phyloP scores from a whole-genome alignment of 495 filamentous ascomycete species.

The Aspergillus nidulans region DNA sequence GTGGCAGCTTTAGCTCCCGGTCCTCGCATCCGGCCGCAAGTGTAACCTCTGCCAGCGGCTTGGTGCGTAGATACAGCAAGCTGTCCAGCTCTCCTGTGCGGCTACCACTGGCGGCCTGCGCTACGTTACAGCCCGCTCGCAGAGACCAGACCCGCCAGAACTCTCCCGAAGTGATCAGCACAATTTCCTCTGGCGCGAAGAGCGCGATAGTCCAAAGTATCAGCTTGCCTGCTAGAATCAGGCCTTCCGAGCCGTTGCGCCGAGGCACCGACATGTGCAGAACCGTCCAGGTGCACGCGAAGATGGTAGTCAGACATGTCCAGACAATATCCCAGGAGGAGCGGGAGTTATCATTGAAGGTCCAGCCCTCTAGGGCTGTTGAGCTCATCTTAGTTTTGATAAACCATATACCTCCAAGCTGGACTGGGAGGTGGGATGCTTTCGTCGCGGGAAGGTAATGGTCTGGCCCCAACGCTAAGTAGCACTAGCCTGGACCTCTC shows the following conservation, averaged over 20 bases:
- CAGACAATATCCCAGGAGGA: conserved; percentile 10
- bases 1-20: not conserved
- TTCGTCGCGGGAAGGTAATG: not conserved
- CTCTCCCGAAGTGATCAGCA: not conserved
- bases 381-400: not conserved
- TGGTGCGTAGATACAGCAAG: not conserved
- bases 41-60: not conserved
- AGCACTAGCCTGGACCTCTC: not conserved
- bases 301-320: conserved; percentile 2
- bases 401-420: too few relatives aligned
- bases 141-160: conserved; percentile 1
- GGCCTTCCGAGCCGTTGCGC: not conserved
- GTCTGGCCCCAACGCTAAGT: not conserved
- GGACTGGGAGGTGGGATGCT: not conserved
- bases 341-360: not conserved
- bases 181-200: not conserved
- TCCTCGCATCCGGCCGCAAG: too few relatives aligned
- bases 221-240: not conserved
- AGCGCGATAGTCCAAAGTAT: not conserved
- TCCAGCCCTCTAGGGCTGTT: not conserved
- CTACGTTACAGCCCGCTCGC: conserved; percentile 2
- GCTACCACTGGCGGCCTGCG: not conserved
- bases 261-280: conserved; percentile 3
- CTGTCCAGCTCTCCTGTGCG: not conserved
- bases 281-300: conserved; percentile 6